Evolutionary conservation across 352 stramenopile species (phyloP).

Genomic region (Phytophthora chlamydospora): DNA sequence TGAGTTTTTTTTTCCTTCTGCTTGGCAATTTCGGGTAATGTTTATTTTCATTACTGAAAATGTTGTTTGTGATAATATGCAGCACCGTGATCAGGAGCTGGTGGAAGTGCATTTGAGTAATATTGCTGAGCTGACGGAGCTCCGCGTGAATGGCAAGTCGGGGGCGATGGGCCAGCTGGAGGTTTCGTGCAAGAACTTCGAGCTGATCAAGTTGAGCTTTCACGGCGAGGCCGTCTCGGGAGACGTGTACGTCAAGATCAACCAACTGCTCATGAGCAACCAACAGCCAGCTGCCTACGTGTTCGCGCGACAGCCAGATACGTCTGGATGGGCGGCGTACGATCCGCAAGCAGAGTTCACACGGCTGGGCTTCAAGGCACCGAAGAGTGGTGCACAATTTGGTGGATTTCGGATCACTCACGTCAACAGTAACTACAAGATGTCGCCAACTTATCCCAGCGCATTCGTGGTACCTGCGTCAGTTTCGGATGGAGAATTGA

Average conservation of each 20-base stretch:
- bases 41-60: conserved; percentile 7
- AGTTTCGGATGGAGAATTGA: conserved; percentile 92
- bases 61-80: conserved; percentile 7
- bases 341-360: conserved; percentile 64
- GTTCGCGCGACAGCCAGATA: conserved; percentile 46
- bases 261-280: conserved; percentile 58
- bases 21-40: conserved; percentile 7
- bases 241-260: conserved; percentile 74
- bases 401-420: conserved; percentile 66
- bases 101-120: conserved; percentile 75
- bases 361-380: conserved; percentile 57
- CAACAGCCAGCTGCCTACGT: conserved; percentile 61
- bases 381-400: conserved; percentile 44
- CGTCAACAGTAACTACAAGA: conserved; percentile 81
- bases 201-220: conserved; percentile 82
- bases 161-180: conserved; percentile 72
- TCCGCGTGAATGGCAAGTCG: conserved; percentile 46
- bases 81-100: conserved; percentile 51
- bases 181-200: conserved; percentile 89
- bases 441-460: conserved; percentile 83
- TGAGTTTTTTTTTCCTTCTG: conserved; percentile 29
- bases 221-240: conserved; percentile 63
- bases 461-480: conserved; percentile 90
- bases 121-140: conserved; percentile 77
- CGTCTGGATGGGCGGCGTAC: conserved; percentile 60